Evolutionary conservation across 2,329 filamentous ascomycete species (phyloP).

Genomic region (Drechslerella dactyloides): DNA sequence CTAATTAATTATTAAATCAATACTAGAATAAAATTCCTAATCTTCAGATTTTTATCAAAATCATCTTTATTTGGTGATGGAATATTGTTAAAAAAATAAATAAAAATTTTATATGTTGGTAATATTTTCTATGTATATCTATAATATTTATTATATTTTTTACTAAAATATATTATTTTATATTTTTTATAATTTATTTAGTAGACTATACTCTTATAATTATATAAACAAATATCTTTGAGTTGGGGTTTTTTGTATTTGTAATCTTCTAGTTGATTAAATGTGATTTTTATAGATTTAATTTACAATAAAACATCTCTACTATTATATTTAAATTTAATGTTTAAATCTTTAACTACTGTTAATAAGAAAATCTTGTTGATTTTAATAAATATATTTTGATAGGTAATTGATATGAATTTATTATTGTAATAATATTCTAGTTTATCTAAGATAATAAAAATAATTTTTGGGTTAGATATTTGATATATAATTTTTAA

Average conservation of each 20-base stretch:
- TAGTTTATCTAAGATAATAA: too few species aligned
- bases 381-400: too few species aligned
- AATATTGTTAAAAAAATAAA: background rate
- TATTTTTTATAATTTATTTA: background rate
- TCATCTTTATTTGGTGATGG: too few species aligned
- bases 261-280: background rate
- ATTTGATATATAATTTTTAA: too few species aligned
- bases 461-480: too few species aligned
- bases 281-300: background rate
- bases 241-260: background rate
- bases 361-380: too few species aligned
- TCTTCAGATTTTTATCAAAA: too few species aligned
- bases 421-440: too few species aligned
- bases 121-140: background rate
- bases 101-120: background rate
- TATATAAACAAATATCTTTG: background rate
- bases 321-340: too few species aligned
- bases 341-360: too few species aligned
- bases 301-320: background rate
- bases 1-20: background rate
- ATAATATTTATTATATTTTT: background rate
- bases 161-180: background rate
- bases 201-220: background rate
- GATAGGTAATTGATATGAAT: too few species aligned
- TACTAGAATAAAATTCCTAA: too few species aligned